Evolutionary conservation across 2,329 filamentous ascomycete species (phyloP).

Genomic region (Claviceps purpurea): DNA sequence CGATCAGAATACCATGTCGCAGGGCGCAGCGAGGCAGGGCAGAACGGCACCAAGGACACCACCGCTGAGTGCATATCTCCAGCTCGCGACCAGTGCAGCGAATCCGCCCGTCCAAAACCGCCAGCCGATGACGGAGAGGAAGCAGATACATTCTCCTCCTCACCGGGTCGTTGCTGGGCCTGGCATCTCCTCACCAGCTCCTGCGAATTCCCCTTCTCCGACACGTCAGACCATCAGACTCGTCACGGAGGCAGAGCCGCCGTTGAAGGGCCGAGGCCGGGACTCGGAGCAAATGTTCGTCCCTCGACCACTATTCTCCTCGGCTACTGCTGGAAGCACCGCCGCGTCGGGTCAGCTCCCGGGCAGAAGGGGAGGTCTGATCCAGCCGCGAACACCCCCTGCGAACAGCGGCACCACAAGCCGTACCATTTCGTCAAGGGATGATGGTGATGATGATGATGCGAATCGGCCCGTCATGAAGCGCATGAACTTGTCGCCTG

Average conservation of each 20-base stretch:
- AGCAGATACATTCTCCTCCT: background rate
- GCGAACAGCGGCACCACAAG: constrained; percentile 20
- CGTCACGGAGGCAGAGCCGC: constrained; percentile 1
- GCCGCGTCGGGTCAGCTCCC: constrained; percentile 9
- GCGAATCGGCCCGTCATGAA: constrained; percentile 9
- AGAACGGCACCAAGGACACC: constrained; percentile 9
- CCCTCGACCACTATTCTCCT: constrained; percentile 14
- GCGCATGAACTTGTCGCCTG: constrained; percentile 30
- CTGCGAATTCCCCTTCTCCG: background rate
- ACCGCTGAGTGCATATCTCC: constrained; percentile 5
- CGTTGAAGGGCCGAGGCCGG: background rate
- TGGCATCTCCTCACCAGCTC: background rate
- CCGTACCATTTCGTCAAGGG: constrained; percentile 19
- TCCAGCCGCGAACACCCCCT: constrained; percentile 14
- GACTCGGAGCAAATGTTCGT: background rate
- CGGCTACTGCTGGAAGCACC: background rate
- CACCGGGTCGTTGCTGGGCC: no score
- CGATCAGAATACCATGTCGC: constrained; percentile 19
- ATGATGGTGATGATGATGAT: constrained; percentile 6
- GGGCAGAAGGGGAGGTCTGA: constrained; percentile 9
- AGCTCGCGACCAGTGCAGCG: constrained; percentile 6
- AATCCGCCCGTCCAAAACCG: constrained; percentile 9
- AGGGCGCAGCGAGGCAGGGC: constrained; percentile 12
- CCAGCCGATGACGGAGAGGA: background rate
- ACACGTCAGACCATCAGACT: constrained; percentile 1